These are phyloP conservation scores for Marasmius fiardii DNA, from an alignment of 1,284 basidiomycete genomes.

Conservation along the genomic window DNA sequence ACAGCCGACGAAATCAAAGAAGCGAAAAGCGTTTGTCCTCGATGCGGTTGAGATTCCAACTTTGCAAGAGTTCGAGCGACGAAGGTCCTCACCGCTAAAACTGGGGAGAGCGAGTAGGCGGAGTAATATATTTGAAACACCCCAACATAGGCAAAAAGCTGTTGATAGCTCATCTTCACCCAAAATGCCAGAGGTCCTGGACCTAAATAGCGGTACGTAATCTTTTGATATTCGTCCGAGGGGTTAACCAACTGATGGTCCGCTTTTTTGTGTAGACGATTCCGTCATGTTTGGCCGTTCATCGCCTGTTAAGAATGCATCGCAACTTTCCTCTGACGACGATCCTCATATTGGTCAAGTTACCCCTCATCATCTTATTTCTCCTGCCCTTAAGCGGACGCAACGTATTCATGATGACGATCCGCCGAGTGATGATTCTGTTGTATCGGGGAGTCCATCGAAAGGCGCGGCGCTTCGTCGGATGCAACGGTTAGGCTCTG, in stretches of 20 bases:
- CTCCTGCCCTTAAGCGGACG: constrained; percentile 48
- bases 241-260: background rate
- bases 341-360: constrained; percentile 59
- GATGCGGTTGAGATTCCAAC: constrained; percentile 55
- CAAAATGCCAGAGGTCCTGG: constrained; percentile 1
- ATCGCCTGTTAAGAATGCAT: background rate
- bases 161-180: background rate
- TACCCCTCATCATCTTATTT: constrained; percentile 64
- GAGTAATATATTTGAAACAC: background rate
- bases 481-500: background rate
- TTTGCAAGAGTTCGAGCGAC: constrained; percentile 25
- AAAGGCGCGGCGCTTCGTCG: constrained; percentile 25
- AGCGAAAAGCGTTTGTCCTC: constrained; percentile 46
- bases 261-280: constrained; percentile 1
- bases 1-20: constrained; percentile 23
- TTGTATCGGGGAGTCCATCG: constrained; percentile 38
- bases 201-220: constrained; percentile 2
- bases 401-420: constrained; percentile 25
- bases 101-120: background rate
- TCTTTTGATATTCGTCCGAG: background rate
- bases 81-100: background rate
- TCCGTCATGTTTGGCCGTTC: constrained; percentile 3
- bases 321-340: constrained; percentile 51
- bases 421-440: constrained; percentile 40
- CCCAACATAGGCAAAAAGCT: background rate